phyloP scores from a whole-genome alignment of 2,329 filamentous ascomycete genomes.

The Endocalyx cinctus region DNA sequence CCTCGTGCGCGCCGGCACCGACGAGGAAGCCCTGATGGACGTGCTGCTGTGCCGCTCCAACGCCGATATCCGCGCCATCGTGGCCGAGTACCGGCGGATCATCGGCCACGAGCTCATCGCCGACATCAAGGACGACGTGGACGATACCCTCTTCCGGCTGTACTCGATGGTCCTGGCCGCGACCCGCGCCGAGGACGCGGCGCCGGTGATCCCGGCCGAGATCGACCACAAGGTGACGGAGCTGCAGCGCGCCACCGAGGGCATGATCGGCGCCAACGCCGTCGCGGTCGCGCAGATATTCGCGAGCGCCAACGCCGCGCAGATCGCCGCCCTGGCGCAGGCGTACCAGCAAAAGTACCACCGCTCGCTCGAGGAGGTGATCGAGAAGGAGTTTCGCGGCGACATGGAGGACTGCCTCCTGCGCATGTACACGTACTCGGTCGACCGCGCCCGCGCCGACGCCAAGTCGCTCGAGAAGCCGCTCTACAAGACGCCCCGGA shows the following conservation, averaged over 20 bases:
- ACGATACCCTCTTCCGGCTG: constrained; percentile 25
- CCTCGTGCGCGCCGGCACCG: constrained; percentile 25
- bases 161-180: constrained; percentile 30
- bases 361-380: constrained; percentile 27
- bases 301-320: constrained; percentile 24
- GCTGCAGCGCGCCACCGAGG: constrained; percentile 29
- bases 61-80: constrained; percentile 30
- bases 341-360: constrained; percentile 29
- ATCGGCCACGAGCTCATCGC: constrained; percentile 24
- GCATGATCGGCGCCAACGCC: constrained; percentile 24
- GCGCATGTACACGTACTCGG: constrained; percentile 21
- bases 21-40: constrained; percentile 30
- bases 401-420: constrained; percentile 30
- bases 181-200: constrained; percentile 22
- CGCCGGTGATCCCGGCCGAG: constrained; percentile 20
- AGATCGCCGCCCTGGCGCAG: constrained; percentile 26
- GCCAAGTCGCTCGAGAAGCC: constrained; percentile 19
- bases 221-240: constrained; percentile 30
- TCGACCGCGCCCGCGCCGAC: constrained; percentile 20
- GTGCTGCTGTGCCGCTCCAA: constrained; percentile 32
- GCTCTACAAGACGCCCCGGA: constrained; percentile 22
- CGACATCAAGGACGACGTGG: constrained; percentile 28
- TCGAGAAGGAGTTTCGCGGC: constrained; percentile 31
- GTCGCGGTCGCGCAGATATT: constrained; percentile 29
- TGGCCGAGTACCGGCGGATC: constrained; percentile 23